Conservation (phyloP, 2,329 filamentous ascomycete genomes). For the Rutstroemia sp. region DNA sequence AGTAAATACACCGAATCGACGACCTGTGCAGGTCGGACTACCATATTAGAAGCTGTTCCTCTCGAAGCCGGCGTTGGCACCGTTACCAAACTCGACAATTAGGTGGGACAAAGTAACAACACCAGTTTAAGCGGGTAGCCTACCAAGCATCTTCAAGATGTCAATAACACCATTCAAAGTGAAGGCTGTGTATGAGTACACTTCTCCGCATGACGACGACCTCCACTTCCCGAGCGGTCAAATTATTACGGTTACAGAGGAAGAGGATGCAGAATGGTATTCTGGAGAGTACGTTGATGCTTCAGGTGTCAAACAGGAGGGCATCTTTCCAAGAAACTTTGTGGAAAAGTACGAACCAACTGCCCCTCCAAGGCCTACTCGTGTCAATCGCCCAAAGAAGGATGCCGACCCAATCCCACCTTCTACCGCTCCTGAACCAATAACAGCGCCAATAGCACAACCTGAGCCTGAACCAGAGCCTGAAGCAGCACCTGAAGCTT, state of each 20-base stretch:
- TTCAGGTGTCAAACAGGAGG: slow-evolving; percentile 65
- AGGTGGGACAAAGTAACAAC: slow-evolving; percentile 5
- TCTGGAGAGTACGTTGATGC: slow-evolving; percentile 78
- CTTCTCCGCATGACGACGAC: slow-evolving; percentile 89
- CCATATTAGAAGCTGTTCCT: background rate
- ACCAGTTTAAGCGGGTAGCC: slow-evolving; percentile 1
- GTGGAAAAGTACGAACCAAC: slow-evolving; percentile 93
- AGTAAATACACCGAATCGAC: background rate
- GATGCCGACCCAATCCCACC: slow-evolving; percentile 29
- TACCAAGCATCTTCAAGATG: slow-evolving; percentile 42
- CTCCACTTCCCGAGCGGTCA: slow-evolving; percentile 79
- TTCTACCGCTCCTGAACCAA: slow-evolving; percentile 30
- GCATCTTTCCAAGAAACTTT: slow-evolving; percentile 94
- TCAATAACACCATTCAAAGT: slow-evolving; percentile 75
- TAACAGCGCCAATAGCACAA: slow-evolving; percentile 28
- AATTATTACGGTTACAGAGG: slow-evolving; percentile 86
- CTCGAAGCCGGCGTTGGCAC: background rate
- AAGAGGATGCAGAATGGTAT: slow-evolving; percentile 93
- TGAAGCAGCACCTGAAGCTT: slow-evolving; percentile 32
- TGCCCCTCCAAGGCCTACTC: slow-evolving; percentile 76
- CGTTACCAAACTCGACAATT: slow-evolving; percentile 4
- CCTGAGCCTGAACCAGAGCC: slow-evolving; percentile 32
- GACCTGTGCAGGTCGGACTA: background rate
- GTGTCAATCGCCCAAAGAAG: slow-evolving; percentile 61
- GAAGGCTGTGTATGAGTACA: slow-evolving; percentile 92